Evolutionary conservation across 2,329 filamentous ascomycete species (phyloP), one percentile per base, ranked within the genome.

Genomic region (Aspergillus clavatus): DNA sequence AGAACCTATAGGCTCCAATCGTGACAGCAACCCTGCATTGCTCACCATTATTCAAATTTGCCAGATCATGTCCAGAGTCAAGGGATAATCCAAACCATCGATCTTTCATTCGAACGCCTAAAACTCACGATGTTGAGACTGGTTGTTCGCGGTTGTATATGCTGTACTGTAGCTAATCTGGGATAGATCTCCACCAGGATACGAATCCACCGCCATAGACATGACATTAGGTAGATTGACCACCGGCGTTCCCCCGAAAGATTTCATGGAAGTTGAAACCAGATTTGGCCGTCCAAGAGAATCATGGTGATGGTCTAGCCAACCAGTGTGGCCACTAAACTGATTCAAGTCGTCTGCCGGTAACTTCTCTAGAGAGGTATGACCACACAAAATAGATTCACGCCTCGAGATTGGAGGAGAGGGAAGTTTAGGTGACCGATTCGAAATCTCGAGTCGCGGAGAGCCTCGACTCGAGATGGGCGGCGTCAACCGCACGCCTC

Each of bases 401-500:
- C 66, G 61, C 44, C 65, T 58, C 14, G 62, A 63, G 18, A 58
- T 58, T 10, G 67, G 63, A 2, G 66, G 66, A 4, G 67, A 70
- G 11, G 63, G 61, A 16, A 68, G 57, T 38, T 62, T 63, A 7
- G 67, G 62, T 10, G 67, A 67, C 24, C 58, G 59, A 24, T 60
- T 53, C 19, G 59, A 40, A 42, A 60, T 52, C 14, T 65, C 64
- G n/a, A 66, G 52, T 36, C 61, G 62, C 7, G 66, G 66, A n/a
- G 68, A 70, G 44, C 59, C 55, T 55, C 59, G 61, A 37, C 65
- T 63, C 19, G 69, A 71, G 49, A 61, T 68, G 19, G 69, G 68
- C 16, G 69, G 68, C 18, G 68, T 70, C 36, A 69, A 48, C 8
- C 67, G 67, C 29, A 68, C 60, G 36, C 66, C 68, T 16, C 71